Evolutionary conservation across 1,284 basidiomycete genomes (phyloP).

Genomic region (Naganishia sp.): DNA sequence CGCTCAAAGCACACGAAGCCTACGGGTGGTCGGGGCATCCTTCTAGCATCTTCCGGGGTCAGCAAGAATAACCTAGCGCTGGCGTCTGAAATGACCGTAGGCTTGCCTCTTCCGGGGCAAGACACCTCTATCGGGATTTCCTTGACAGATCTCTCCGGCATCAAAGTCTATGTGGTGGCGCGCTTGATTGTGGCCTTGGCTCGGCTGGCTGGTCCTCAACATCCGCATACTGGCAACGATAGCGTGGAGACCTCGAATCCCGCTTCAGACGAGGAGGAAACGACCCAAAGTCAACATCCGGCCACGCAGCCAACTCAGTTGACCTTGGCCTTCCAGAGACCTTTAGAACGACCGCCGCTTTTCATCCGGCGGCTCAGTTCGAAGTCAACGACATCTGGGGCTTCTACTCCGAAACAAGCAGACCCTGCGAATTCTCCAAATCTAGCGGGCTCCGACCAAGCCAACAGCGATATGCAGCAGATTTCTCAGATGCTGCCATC

Average conservation of each 20-base stretch:
- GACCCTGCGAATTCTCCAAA: no score
- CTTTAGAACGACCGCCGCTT: constrained; percentile 11
- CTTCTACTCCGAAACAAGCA: constrained; percentile 8
- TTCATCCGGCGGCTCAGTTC: constrained; percentile 10
- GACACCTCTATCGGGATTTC: not conserved
- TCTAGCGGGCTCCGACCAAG: no score
- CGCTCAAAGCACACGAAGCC: constrained; percentile 26
- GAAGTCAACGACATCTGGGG: constrained; percentile 11
- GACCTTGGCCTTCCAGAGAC: not conserved
- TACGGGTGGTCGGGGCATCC: constrained; percentile 44
- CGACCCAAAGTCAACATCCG: not conserved
- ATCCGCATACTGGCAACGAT: constrained; percentile 37
- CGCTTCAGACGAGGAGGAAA: constrained; percentile 14
- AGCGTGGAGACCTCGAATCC: constrained; percentile 14
- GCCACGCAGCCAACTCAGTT: not conserved
- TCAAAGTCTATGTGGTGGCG: constrained; percentile 42
- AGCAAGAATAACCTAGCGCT: constrained; percentile 13
- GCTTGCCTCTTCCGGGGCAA: constrained; percentile 5
- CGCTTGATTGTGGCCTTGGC: constrained; percentile 66
- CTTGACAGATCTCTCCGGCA: not conserved
- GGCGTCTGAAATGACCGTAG: not conserved
- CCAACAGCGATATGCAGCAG: no score
- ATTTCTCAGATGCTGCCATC: no score
- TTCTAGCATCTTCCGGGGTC: constrained; percentile 38
- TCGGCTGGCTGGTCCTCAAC: constrained; percentile 58